phyloP scores from a whole-genome alignment of 371 early-diverging fungal genomes.

The Coemansia linderi region DNA sequence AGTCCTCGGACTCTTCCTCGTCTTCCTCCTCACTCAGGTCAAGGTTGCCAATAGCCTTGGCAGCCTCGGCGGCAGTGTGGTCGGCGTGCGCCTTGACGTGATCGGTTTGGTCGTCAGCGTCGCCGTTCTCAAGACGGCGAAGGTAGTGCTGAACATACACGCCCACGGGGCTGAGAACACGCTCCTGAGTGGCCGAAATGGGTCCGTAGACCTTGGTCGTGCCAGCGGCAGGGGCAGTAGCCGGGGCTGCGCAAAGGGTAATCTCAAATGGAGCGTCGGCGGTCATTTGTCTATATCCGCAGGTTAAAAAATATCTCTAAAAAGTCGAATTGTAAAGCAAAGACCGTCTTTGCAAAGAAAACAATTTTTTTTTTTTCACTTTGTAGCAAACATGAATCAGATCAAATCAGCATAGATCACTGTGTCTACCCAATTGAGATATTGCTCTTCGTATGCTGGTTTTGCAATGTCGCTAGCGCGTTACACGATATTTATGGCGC shows the following conservation, averaged over 20 bases:
- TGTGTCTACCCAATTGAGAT: not conserved
- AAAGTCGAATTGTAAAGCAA: not conserved
- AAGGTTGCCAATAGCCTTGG: slow-evolving; percentile 57
- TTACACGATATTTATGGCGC: too few species aligned
- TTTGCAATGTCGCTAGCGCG: too few species aligned
- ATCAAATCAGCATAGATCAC: not conserved
- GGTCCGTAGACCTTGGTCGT: slow-evolving; percentile 31
- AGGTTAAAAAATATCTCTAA: not conserved
- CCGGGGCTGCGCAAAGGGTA: slow-evolving; percentile 34
- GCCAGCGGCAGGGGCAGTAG: slow-evolving; percentile 34
- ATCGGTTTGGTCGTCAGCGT: slow-evolving; percentile 15
- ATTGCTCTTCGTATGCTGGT: too few species aligned
- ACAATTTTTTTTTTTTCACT: not conserved
- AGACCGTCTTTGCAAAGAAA: not conserved
- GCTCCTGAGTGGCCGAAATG: slow-evolving; percentile 29
- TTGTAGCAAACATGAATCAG: not conserved
- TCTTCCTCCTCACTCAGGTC: slow-evolving; percentile 68
- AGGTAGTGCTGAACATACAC: slow-evolving; percentile 52
- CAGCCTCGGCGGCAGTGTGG: slow-evolving; percentile 42
- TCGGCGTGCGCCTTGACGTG: slow-evolving; percentile 42
- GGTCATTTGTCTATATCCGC: slow-evolving; percentile 8
- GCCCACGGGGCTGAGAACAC: slow-evolving; percentile 40
- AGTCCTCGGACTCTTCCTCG: slow-evolving; percentile 72
- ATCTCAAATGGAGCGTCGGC: slow-evolving; percentile 23
- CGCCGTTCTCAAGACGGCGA: slow-evolving; percentile 30